Evolutionary conservation across 495 filamentous ascomycete genomes (phyloP).

Genomic region (Trichoderma gamsii): DNA sequence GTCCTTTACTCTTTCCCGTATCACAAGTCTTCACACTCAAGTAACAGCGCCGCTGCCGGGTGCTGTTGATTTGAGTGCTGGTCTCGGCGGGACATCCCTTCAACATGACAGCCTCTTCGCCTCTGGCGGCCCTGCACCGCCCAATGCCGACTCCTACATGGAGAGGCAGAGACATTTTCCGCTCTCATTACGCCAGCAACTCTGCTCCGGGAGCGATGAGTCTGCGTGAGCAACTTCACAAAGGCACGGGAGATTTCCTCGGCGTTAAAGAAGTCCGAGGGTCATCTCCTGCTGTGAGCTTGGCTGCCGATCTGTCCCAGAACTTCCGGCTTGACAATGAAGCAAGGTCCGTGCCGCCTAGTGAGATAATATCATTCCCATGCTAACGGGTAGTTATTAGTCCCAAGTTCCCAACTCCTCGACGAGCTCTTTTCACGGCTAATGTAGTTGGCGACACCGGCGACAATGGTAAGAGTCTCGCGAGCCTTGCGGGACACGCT

Average conservation of each 20-base stretch:
- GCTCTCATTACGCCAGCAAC: conserved; percentile 43
- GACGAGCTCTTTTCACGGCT: conserved; percentile 86
- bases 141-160: conserved; percentile 49
- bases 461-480: conserved; percentile 59
- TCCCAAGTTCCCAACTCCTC: conserved; percentile 84
- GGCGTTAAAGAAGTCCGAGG: conserved; percentile 64
- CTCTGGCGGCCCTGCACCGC: conserved; percentile 89
- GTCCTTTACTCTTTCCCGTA: conserved; percentile 1
- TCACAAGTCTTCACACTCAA: not conserved
- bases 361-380: not conserved
- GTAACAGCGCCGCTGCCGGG: conserved; percentile 4
- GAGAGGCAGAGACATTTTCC: conserved; percentile 38
- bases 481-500: conserved; percentile 14
- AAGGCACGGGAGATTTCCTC: conserved; percentile 63
- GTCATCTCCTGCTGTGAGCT: conserved; percentile 81
- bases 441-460: conserved; percentile 61
- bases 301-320: conserved; percentile 90
- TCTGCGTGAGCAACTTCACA: conserved; percentile 55
- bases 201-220: conserved; percentile 54
- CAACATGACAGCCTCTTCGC: conserved; percentile 89
- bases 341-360: conserved; percentile 58
- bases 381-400: conserved; percentile 39
- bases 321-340: conserved; percentile 86
- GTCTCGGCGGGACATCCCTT: conserved; percentile 6
- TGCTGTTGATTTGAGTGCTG: not conserved